phyloP scores from a whole-genome alignment of 345 rosid species.

The Eutrema yunnanense region DNA sequence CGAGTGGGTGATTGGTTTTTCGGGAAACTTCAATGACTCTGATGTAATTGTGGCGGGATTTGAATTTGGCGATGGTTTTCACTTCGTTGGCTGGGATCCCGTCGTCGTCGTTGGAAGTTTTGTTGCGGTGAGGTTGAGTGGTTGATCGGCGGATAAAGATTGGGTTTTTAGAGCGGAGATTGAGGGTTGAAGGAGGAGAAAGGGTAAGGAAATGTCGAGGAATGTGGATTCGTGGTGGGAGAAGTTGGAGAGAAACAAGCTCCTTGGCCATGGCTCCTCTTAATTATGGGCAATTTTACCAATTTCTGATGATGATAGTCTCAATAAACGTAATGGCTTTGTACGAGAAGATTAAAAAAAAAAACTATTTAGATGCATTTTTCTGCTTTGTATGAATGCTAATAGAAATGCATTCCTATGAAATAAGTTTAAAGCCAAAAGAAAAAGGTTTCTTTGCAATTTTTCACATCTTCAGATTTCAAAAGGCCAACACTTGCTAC shows the following conservation, averaged over 20 bases:
- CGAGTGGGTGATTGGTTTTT: conserved; percentile 62
- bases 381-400: not conserved
- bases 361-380: not conserved
- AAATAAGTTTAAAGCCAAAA: not conserved
- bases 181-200: conserved; percentile 5
- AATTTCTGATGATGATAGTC: not conserved
- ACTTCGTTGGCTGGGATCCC: conserved; percentile 70
- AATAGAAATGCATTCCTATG: not conserved
- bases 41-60: conserved; percentile 73
- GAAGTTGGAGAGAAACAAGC: conserved; percentile 19
- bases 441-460: not conserved
- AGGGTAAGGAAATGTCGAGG: not conserved
- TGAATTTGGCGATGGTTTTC: conserved; percentile 60
- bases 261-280: conserved; percentile 12
- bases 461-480: conserved; percentile 9
- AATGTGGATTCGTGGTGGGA: conserved; percentile 11
- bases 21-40: conserved; percentile 73
- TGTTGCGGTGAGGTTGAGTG: conserved; percentile 6
- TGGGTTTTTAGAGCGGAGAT: conserved; percentile 19
- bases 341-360: not conserved
- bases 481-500: not conserved
- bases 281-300: not conserved
- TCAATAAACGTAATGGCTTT: not conserved
- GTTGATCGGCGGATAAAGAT: conserved; percentile 5
- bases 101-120: conserved; percentile 31